Base-by-base conservation (phyloP, 2,329 filamentous ascomycete species). In the Microthyrium microscopicum region DNA sequence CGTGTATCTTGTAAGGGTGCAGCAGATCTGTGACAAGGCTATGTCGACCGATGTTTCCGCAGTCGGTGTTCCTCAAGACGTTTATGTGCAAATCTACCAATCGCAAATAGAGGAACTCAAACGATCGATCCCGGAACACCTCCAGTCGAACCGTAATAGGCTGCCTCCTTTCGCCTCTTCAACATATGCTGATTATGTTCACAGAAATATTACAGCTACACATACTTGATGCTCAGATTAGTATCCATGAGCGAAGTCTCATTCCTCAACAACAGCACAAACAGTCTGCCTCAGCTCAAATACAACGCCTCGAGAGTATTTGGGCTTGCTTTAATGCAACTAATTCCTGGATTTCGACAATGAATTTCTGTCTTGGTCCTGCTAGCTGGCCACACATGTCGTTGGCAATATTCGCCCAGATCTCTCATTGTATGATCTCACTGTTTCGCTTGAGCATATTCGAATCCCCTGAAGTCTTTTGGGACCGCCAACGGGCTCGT, bases 381-480 rank as follows among this genome's bases (percentile, higher is more conserved):
- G 34, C 41, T 5, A 43, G 51, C 5, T 43, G 55, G 11, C 43
- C 50, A 4, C 51, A 47, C 4, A 35, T 54, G 5, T 49, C 58
- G 0, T 52, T 60, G 25, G 38, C 44, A 4, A 39, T 53, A 12
- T 54, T 53, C 25, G 44, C 52, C 6, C 48, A 53, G 28, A 40
- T 58, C 4, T 51, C 51, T 3, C 54, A 57, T 11, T 47, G 51
- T 29, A 46, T 60, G 16, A 43, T 57, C 5, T 43, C 50, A 2
- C 43, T 62, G 5, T 60, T 59, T 40, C 47, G 50, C 5, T 52
- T 62, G 16, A 54, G 54, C 2, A 54, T 49, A 1, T 46, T 53
- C 3, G 56, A 61, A 5, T 52, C 55, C 29, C 53, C 54, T 2
- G 52, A 46, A 4, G 7, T 33, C 6, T 21, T n/a, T 6, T 62